Evolutionary conservation across 2,329 filamentous ascomycete species (phyloP), one percentile per base, ranked within the genome.

Genomic region (Rhinocladiella similis): DNA sequence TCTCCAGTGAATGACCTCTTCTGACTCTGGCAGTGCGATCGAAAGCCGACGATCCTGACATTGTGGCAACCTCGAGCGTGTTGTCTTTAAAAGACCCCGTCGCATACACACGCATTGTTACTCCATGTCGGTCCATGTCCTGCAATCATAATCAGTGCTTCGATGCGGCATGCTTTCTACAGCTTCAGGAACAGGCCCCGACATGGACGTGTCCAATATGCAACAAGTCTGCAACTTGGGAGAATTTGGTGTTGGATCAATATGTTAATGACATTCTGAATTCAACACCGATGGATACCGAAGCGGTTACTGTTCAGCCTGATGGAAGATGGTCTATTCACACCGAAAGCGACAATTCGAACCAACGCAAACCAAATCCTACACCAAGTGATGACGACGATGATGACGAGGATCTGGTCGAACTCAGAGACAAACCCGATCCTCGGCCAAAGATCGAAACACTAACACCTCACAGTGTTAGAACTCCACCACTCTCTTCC

Each of bases 121-220:
- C 89, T 14, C 94, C 94, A 0, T 91, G 91, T 65, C 86, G 94
- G 33, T 90, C 90, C 3, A 80, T 85, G 2, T 75, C 86, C 33
- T 99, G 94, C 75, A 87, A 84, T 2, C 94, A 99, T 71, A 89
- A 94, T 22, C 91, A 96, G 69, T 99, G 94, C 70, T 99, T 97
- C 65, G 94, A 99, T 71, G 93, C 89, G 2, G 87, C 85, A 2
- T 95, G 91, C 1, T 99, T 97, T 69, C 80, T 99, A 18, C 90
- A 96, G 66, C 76, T 99, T 25, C 93, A 97, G 70, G 91, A 97
- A 70, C 94, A 99, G 76, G 93, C 91, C 0, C 94, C 94, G 0
- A 95, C 94, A 16, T 99, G 94, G 94, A 80, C 86, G n/a, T 99
- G 94, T 67, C 94, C 94, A 0, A 87, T 97, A 19, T 99, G 94